Evolutionary conservation across 2,329 filamentous ascomycete species (phyloP).

Genomic region (Karstenula rhodostoma): DNA sequence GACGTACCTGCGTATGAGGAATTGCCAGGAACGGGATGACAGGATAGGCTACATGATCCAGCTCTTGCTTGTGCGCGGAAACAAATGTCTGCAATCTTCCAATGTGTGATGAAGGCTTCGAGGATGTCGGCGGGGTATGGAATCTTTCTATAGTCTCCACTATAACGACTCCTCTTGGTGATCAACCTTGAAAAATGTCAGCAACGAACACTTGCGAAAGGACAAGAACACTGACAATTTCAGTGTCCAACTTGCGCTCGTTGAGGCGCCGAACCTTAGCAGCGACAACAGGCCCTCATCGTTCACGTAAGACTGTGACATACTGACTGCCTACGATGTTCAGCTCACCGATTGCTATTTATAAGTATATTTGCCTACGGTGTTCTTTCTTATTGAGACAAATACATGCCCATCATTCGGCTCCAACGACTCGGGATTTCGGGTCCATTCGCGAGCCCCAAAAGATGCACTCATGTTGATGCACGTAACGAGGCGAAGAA

Average conservation of each 20-base stretch:
- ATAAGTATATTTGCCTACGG: background rate
- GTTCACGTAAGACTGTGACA: background rate
- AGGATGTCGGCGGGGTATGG: background rate
- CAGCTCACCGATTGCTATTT: background rate
- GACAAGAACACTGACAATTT: background rate
- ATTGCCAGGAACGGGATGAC: conserved; percentile 1
- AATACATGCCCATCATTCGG: conserved; percentile 1
- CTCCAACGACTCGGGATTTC: background rate
- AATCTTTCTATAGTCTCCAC: background rate
- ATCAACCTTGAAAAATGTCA: background rate
- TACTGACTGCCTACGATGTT: background rate
- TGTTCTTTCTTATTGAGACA: background rate
- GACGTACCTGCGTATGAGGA: background rate
- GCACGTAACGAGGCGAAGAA: background rate
- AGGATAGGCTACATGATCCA: background rate
- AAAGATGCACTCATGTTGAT: background rate
- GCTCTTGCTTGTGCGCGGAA: conserved; percentile 1
- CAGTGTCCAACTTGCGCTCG: background rate
- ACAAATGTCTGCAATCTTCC: conserved; percentile 1
- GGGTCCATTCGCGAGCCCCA: background rate
- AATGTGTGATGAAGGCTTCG: background rate
- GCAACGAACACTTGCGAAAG: too few relatives aligned
- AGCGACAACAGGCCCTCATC: background rate
- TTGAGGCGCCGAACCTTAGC: background rate
- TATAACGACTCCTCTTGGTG: background rate